Conservation (phyloP, 2,329 filamentous ascomycete species). For the Pestalotiopsis sp. region DNA sequence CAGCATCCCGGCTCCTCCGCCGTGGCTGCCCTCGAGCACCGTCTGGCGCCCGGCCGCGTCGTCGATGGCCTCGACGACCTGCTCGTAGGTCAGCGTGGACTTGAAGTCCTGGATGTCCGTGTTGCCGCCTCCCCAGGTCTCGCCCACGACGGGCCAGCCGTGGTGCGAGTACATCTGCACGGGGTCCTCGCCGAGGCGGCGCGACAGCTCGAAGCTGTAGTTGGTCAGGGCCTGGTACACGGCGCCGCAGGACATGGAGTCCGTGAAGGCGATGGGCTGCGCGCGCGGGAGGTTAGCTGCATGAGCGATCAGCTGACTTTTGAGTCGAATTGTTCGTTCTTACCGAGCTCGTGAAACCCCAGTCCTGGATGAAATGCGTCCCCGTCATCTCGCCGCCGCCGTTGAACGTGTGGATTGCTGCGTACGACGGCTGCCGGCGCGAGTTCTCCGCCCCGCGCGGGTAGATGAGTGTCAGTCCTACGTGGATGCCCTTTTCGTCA, state of each 20-base stretch:
- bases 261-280: conserved; percentile 10
- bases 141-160: conserved; percentile 8
- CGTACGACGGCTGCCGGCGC: conserved; percentile 8
- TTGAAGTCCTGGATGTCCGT: conserved; percentile 11
- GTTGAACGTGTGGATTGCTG: conserved; percentile 1
- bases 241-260: conserved; percentile 6
- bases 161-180: conserved; percentile 4
- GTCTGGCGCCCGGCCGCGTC: neutral
- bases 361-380: conserved; percentile 10
- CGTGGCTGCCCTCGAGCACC: conserved; percentile 9
- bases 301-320: neutral
- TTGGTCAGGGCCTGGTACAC: conserved; percentile 10
- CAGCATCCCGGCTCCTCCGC: conserved; percentile 4
- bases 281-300: neutral
- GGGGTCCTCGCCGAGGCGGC: neutral
- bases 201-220: conserved; percentile 2
- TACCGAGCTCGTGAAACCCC: conserved; percentile 11
- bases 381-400: conserved; percentile 12
- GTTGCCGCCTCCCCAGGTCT: conserved; percentile 11
- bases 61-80: conserved; percentile 10
- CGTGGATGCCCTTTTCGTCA: conserved; percentile 6
- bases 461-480: conserved; percentile 9
- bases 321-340: neutral
- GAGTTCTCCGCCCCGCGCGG: conserved; percentile 4
- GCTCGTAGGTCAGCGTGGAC: conserved; percentile 8